Conservation (phyloP, 2,329 filamentous ascomycete genomes). For the Aspergillus tanneri region DNA sequence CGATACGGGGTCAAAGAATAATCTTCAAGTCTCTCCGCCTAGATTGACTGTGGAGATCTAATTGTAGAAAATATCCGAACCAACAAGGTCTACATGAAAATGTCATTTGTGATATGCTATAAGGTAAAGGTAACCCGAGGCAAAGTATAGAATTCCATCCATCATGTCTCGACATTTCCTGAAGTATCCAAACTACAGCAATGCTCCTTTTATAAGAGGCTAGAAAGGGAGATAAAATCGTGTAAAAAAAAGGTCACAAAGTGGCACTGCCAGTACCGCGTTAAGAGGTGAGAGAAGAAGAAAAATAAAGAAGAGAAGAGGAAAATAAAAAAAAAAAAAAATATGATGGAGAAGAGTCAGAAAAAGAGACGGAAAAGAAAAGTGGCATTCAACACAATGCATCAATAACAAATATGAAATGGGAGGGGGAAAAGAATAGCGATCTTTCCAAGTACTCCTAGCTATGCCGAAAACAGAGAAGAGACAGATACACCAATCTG, state of each 20-base stretch:
- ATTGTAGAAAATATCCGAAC: no score
- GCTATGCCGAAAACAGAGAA: slow-evolving; percentile 32
- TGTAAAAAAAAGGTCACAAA: slow-evolving; percentile 6
- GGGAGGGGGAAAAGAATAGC: slow-evolving; percentile 17
- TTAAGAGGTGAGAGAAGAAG: no score
- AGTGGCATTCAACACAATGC: slow-evolving; percentile 8
- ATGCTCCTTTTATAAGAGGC: slow-evolving; percentile 15
- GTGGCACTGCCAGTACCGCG: neutral
- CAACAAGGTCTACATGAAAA: no score
- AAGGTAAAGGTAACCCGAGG: no score
- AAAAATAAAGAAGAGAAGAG: slow-evolving; percentile 14
- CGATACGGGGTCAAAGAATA: neutral
- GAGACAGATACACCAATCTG: slow-evolving; percentile 17
- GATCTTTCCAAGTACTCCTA: slow-evolving; percentile 34
- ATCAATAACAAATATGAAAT: slow-evolving; percentile 18
- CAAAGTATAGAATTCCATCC: neutral
- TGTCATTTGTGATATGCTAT: no score
- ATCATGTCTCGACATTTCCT: neutral
- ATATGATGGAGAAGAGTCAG: no score
- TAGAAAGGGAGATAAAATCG: slow-evolving; percentile 5
- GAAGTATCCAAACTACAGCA: slow-evolving; percentile 25
- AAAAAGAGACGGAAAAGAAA: no score
- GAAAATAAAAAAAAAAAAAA: slow-evolving; percentile 16
- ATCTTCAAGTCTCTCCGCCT: slow-evolving; percentile 6
- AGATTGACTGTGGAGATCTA: slow-evolving; percentile 2